Evolutionary conservation across 1,284 basidiomycete genomes (phyloP), one percentile per base, ranked within the genome.

Genomic region (Apiotrichum laibachii): DNA sequence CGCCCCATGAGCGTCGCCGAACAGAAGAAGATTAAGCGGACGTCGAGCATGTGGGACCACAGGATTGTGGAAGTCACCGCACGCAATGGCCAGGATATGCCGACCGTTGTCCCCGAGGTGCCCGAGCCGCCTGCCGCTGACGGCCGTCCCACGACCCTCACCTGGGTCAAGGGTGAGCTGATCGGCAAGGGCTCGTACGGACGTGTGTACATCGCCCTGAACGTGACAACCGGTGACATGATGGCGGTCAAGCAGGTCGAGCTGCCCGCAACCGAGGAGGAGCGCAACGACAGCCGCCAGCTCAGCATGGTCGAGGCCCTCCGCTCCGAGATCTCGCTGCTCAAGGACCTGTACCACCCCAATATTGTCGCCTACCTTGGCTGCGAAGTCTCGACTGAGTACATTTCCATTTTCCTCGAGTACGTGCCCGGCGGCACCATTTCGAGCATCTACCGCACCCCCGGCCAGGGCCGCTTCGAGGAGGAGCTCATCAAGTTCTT

Each of bases 171-270:
- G 71, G 96, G 96, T 62, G 92, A 97, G 77, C 82, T 97, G 47
- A 97, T 99, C 66, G 96, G 96, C 45, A 92, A 90, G 71, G 96
- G 96, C 26, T 96, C 93, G 5, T 99, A 94, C 71, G 95, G 95
- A 9, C 86, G 90, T 52, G 96, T 99, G 34, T 99, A 97, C 72
- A 85, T 98, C 51, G 96, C 92, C 19, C 81, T 99, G 63, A 99
- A 99, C 76, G 92, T 90, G n/a, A 95, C 92, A 1, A 97, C 94
- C 0, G 95, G 95, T 57, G 95, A 99, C 78, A 95, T 98, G 90
- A 94, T 99, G 68, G 96, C 96, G 9, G 96, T 99, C 67, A 99
- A 99, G 79, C 96, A 99, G 79, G 96, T 99, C 51, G 95, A 98
- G 77, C 84, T 95, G 59, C 94, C 95, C 1, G 86, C 86, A 52